Evolutionary conservation across 2,329 filamentous ascomycete genomes (phyloP).

Genomic region (Fusarium dimerum): DNA sequence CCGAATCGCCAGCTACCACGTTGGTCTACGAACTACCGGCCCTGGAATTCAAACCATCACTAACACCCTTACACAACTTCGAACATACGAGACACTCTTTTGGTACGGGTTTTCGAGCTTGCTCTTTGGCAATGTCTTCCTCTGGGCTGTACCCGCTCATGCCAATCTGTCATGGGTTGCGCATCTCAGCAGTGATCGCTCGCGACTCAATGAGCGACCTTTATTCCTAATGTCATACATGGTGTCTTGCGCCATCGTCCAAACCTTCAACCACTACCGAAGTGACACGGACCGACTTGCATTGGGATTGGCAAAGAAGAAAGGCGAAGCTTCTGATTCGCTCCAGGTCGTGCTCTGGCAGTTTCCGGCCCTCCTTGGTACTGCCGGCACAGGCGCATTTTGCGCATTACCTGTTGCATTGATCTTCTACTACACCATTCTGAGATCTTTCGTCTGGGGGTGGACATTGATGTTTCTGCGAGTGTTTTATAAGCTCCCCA

Average conservation of each 20-base stretch:
- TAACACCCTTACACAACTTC: constrained; percentile 56
- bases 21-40: constrained; percentile 69
- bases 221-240: constrained; percentile 77
- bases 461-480: constrained; percentile 71
- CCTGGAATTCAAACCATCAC: constrained; percentile 67
- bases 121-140: constrained; percentile 78
- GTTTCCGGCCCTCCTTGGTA: constrained; percentile 42
- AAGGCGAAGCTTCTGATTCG: constrained; percentile 30
- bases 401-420: constrained; percentile 47
- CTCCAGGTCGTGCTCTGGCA: constrained; percentile 39
- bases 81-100: constrained; percentile 68
- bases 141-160: constrained; percentile 64
- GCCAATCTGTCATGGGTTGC: constrained; percentile 74
- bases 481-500: constrained; percentile 73
- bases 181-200: constrained; percentile 68
- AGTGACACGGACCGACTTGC: constrained; percentile 71
- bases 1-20: constrained; percentile 80
- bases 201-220: constrained; percentile 81
- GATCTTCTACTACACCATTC: constrained; percentile 60
- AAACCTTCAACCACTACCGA: constrained; percentile 70
- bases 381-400: constrained; percentile 42
- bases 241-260: constrained; percentile 65
- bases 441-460: constrained; percentile 67
- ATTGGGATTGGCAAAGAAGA: constrained; percentile 30
- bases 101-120: constrained; percentile 80